Evolutionary conservation across 805 yeast species (phyloP), one percentile per base, ranked within the genome.

Genomic region (Candida berthetii): DNA sequence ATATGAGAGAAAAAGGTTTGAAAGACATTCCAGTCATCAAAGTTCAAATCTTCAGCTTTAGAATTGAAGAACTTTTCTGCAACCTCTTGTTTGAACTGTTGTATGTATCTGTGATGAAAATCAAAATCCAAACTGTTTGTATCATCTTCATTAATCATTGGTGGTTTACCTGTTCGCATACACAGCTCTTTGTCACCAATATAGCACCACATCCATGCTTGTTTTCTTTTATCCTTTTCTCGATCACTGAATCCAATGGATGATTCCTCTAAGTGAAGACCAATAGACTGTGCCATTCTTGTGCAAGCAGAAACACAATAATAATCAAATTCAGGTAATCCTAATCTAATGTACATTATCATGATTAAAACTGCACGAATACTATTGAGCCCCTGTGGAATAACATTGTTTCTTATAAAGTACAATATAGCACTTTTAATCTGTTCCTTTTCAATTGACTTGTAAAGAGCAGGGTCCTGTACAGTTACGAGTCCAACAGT

Each of bases 221-320:
- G 44, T 28, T 69, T 54, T 14, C 74, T 63, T 2, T 55, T 48
- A 3, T 54, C 47, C 2, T 58, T 52, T 28, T 75, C 78, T 7
- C 51, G 55, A 1, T 52, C 47, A 1, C 58, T 31, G 15, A 73
- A 42, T 3, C 65, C 61, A 5, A 53, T 46, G 42, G 66, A 67
- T 3, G 69, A 48, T 31, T 74, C 80, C 7, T 52, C 57, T 35
- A 75, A 57, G 48, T 80, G 74, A 14, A 81, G 59, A 0, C 83
- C 84, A 50, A 76, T 47, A 24, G 74, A 78, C 34, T 69, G 71
- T 0, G 80, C 81, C 44, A 69, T 68, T 44, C 79, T 61, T 6
- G 73, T 60, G 3, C 78, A 74, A 3, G 69, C 62, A 2, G 74
- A 53, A 7, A 65, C 50, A 15, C 76, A 50, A 35, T 64, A 56